phyloP scores from a whole-genome alignment of 805 yeast species.

The Huiozyma naganishii region DNA sequence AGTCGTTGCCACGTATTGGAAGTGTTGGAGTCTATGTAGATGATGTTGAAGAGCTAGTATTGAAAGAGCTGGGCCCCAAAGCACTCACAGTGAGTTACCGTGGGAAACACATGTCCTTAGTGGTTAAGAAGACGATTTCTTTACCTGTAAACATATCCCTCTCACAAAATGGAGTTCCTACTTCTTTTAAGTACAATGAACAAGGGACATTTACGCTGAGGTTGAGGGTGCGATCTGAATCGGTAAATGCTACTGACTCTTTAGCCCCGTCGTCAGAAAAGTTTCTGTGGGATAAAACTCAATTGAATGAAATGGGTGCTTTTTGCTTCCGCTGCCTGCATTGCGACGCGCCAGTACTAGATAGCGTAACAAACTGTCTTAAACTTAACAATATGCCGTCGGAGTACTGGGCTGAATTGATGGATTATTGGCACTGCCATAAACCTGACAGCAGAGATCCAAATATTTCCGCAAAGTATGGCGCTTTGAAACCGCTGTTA shows the following conservation, averaged over 20 bases:
- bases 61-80: neutral
- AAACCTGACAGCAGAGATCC: constrained; percentile 39
- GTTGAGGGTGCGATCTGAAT: constrained; percentile 3
- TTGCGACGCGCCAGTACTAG: neutral
- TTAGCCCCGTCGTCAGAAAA: constrained; percentile 5
- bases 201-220: constrained; percentile 3
- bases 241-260: neutral
- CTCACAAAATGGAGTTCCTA: neutral
- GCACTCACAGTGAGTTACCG: neutral
- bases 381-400: constrained; percentile 61
- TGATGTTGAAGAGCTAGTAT: constrained; percentile 1
- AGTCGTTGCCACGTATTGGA: constrained; percentile 11
- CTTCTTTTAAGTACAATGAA: constrained; percentile 1
- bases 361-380: constrained; percentile 6
- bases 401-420: constrained; percentile 85
- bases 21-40: constrained; percentile 12
- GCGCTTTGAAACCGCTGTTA: constrained; percentile 15
- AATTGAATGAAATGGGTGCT: neutral
- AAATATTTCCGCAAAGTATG: constrained; percentile 6
- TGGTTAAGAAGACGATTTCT: neutral
- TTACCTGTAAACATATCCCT: constrained; percentile 6
- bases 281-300: constrained; percentile 1
- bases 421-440: constrained; percentile 98
- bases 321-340: constrained; percentile 1
- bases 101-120: neutral